A percentile compares a stretch with the other conserved stretches of the same genome.
Conservation (phyloP, 2,329 filamentous ascomycete genomes). For the Epichloe festucae region DNA sequence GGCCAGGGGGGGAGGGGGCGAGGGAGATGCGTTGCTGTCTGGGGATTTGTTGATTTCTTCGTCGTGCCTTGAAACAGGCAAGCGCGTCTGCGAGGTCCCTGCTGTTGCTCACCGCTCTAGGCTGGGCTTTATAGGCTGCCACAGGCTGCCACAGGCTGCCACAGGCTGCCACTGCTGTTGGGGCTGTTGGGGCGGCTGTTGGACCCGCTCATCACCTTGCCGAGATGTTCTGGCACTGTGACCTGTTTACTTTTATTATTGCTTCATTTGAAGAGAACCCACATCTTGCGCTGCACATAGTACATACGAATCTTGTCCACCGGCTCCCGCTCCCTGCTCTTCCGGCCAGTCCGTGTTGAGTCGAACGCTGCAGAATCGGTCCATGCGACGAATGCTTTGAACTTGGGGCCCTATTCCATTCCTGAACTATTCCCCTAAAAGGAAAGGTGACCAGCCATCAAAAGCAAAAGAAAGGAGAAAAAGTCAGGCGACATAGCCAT, state of each 20-base stretch:
- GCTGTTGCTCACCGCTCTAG: conserved; percentile 1
- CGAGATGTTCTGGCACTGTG: conserved; percentile 4
- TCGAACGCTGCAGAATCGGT: no score
- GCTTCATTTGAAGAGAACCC: conserved; percentile 4
- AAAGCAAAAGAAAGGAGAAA: not conserved
- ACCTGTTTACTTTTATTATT: conserved; percentile 2
- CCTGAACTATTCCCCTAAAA: no score
- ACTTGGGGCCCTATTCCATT: no score
- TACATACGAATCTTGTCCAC: not conserved
- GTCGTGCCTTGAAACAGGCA: conserved; percentile 21
- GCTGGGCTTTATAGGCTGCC: no score
- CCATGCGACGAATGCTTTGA: no score
- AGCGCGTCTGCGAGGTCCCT: conserved; percentile 15
- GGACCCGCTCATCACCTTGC: conserved; percentile 1
- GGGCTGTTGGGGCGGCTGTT: not conserved
- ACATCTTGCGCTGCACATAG: not conserved
- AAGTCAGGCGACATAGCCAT: not conserved
- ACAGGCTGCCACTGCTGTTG: no score
- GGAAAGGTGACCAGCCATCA: not conserved
- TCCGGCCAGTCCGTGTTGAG: no score
- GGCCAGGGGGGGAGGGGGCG: conserved; percentile 17
- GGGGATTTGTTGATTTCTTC: conserved; percentile 28
- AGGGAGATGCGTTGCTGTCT: conserved; percentile 13
- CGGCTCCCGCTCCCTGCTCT: no score
- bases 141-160: no score